Evolutionary conservation across 345 rosid genomes (phyloP).

Genomic region (Moringa oleifera): DNA sequence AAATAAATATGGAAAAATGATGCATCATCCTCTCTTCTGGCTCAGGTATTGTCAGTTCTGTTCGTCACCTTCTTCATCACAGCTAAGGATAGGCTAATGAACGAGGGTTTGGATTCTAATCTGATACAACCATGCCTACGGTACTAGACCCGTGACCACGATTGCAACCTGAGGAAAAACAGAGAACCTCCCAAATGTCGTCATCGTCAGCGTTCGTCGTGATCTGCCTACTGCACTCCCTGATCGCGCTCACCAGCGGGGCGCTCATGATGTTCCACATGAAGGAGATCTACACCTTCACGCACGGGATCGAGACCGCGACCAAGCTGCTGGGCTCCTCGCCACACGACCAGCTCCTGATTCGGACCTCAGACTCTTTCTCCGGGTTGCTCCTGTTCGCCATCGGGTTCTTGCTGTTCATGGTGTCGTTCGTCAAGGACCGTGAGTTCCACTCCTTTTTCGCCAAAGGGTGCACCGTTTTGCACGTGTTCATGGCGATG

Average conservation of each 20-base stretch:
- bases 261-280: constrained; percentile 66
- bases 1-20: no score
- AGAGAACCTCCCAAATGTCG: constrained; percentile 20
- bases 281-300: constrained; percentile 50
- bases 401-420: constrained; percentile 53
- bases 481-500: constrained; percentile 46
- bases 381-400: constrained; percentile 60
- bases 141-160: background rate
- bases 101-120: background rate
- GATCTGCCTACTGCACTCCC: constrained; percentile 63
- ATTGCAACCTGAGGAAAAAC: background rate
- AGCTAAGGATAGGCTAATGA: background rate
- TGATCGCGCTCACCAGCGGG: constrained; percentile 57
- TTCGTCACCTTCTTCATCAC: background rate
- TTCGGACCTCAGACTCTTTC: constrained; percentile 67
- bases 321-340: constrained; percentile 54
- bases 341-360: constrained; percentile 62
- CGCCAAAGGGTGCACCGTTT: constrained; percentile 55
- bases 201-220: constrained; percentile 39
- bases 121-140: constrained; percentile 9
- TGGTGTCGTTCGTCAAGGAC: constrained; percentile 64
- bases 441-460: constrained; percentile 55
- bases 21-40: background rate
- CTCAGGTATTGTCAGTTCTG: no score
- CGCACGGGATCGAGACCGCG: constrained; percentile 52